Base-by-base conservation (phyloP, 805 yeast genomes). In the Groenewaldozyma tartarivorans region DNA sequence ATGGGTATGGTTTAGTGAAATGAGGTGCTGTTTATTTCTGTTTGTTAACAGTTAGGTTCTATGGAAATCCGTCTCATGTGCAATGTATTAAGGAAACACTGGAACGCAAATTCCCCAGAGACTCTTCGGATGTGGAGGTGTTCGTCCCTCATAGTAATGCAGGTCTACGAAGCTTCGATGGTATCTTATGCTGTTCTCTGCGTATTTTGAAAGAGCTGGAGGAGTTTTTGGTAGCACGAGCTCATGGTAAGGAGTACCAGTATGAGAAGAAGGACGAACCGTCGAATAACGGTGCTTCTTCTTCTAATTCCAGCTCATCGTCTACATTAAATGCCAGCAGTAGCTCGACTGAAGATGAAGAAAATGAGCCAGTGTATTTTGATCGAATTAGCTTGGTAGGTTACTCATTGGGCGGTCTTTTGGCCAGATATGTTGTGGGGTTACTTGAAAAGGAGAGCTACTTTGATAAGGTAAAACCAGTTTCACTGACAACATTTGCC, bases 321-420 rank as follows among this genome's bases (percentile, higher is more conserved):
- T 24, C 29, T 24, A 13, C 13, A 24, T 24, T 24, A 13, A 9
- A 7, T 24, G 29, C 7, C 13, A 13, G 13, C 7, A 13, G 13
- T 13, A 24, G 11, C 13, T 7, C 13, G 7, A 13, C 13, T 24
- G 29, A 36, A 27, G 33, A 3, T 20, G 16, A 16, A 71, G 64
- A 50, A 68, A 63, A 45, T 66, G 53, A 49, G 1, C 55, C 55
- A 4, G 59, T 56, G n/a, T 49, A 45, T 13, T 81, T 82, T 7
- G 66, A 67, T 7, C 71, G 77, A 44, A 69, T 88, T 36, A 80
- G 90, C 47, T 64, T 88, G 31, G 70, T 87, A 2, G 96, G 96
- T 0, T 88, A 88, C 57, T 84, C 95, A 0, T 58, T 88, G 40
- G 97, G 96, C n/a, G 97, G 97, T 0, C 60, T 90, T 24, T 71